Evolutionary conservation across 2,329 filamentous ascomycete genomes (phyloP).

Genomic region (Fusarium chuoi): DNA sequence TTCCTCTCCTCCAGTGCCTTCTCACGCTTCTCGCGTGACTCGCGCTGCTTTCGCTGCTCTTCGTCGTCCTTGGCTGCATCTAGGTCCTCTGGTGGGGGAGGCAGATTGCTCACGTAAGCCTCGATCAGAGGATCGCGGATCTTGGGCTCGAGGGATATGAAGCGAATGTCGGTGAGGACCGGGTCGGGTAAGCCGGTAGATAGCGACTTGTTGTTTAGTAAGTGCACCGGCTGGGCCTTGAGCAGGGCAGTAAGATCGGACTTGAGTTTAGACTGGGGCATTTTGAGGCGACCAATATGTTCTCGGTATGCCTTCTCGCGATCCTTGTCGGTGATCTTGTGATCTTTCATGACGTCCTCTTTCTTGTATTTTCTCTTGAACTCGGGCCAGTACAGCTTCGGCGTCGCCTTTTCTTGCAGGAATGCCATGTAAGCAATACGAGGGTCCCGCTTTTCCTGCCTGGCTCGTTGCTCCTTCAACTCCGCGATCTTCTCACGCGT

Average conservation of each 20-base stretch:
- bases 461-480: conserved; percentile 77
- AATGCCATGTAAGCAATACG: conserved; percentile 84
- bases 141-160: conserved; percentile 70
- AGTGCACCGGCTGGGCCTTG: conserved; percentile 65
- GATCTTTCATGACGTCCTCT: conserved; percentile 81
- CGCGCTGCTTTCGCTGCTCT: conserved; percentile 58
- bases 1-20: conserved; percentile 74
- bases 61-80: conserved; percentile 60
- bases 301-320: conserved; percentile 84
- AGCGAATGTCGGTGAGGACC: conserved; percentile 74
- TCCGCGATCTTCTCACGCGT: conserved; percentile 78
- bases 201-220: conserved; percentile 69
- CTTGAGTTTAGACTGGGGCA: conserved; percentile 73
- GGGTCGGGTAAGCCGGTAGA: conserved; percentile 68
- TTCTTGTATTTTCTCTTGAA: conserved; percentile 92
- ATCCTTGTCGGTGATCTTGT: conserved; percentile 77
- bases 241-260: conserved; percentile 75
- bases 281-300: conserved; percentile 73
- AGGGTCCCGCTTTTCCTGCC: conserved; percentile 84
- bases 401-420: conserved; percentile 82
- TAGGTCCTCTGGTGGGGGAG: conserved; percentile 62
- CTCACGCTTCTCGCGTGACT: conserved; percentile 69
- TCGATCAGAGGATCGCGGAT: conserved; percentile 73
- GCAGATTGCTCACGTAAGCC: conserved; percentile 72
- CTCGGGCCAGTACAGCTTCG: conserved; percentile 97